Conservation (phyloP, 2,329 filamentous ascomycete species). For the Juglanconis oblonga region DNA sequence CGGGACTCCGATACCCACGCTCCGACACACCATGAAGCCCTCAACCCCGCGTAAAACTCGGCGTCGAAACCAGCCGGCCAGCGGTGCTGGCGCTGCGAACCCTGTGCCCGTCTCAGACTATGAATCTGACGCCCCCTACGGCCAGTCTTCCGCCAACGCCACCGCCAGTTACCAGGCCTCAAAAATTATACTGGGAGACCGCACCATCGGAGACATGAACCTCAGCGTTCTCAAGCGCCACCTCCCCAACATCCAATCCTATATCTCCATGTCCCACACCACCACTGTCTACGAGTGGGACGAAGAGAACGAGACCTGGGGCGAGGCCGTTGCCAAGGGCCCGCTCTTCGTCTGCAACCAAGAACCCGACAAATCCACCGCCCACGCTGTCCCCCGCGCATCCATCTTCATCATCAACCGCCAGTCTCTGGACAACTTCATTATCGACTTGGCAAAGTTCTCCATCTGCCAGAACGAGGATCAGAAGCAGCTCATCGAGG, state of each 20-base stretch:
- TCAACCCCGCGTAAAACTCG: constrained; percentile 35
- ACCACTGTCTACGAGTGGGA: constrained; percentile 83
- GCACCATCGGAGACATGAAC: constrained; percentile 84
- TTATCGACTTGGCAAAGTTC: constrained; percentile 60
- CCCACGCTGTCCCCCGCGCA: constrained; percentile 34
- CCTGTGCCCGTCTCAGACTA: constrained; percentile 55
- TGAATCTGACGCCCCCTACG: constrained; percentile 61
- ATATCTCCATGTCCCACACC: constrained; percentile 80
- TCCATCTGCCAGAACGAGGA: constrained; percentile 53
- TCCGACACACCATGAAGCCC: constrained; percentile 38
- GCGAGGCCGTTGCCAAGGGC: constrained; percentile 82
- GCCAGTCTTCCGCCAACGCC: constrained; percentile 26
- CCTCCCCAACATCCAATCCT: constrained; percentile 67
- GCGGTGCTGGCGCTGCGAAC: constrained; percentile 30
- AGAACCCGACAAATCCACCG: constrained; percentile 36
- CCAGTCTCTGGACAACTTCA: constrained; percentile 67
- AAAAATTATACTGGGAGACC: constrained; percentile 47
- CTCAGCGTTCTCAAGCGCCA: constrained; percentile 79
- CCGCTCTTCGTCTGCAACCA: constrained; percentile 82
- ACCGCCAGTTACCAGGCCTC: constrained; percentile 59
- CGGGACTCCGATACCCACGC: no score
- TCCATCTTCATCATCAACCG: constrained; percentile 74
- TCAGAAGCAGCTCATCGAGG: neutral
- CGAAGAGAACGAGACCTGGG: constrained; percentile 66
- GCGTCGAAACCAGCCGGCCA: constrained; percentile 25